Percentiles rank a stretch among this genome's conserved stretches.
phyloP scores from a whole-genome alignment of 345 rosid species.

The Gossypium raimondii region DNA sequence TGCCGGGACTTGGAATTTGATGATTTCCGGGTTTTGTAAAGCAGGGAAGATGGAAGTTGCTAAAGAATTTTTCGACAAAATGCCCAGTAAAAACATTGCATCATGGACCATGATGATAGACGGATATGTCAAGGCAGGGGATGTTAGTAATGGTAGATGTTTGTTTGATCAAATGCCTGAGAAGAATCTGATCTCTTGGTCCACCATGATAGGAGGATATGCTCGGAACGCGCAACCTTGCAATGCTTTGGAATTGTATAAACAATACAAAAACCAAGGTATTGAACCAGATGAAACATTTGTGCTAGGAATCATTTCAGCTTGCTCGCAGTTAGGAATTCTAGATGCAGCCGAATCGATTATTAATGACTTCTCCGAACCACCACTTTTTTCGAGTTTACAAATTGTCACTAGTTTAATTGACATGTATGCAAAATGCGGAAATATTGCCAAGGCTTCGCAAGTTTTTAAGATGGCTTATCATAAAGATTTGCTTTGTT shows the following conservation, averaged over 20 bases:
- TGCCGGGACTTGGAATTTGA: constrained; percentile 25
- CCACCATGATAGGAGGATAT: constrained; percentile 31
- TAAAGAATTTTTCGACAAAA: constrained; percentile 20
- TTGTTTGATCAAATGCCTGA: constrained; percentile 33
- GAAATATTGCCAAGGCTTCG: constrained; percentile 20
- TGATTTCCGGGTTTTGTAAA: constrained; percentile 31
- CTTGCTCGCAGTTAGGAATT: constrained; percentile 29
- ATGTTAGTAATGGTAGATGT: constrained; percentile 21
- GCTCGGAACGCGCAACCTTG: constrained; percentile 30
- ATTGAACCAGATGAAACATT: constrained; percentile 28
- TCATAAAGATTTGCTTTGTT: constrained; percentile 29
- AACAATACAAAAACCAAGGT: constrained; percentile 19
- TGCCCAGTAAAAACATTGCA: constrained; percentile 25
- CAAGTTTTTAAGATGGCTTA: constrained; percentile 22
- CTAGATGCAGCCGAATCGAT: constrained; percentile 17
- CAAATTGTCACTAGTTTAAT: constrained; percentile 23
- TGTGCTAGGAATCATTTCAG: constrained; percentile 31
- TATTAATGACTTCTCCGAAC: constrained; percentile 7
- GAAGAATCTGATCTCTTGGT: constrained; percentile 31
- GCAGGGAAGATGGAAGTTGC: constrained; percentile 26
- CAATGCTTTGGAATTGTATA: constrained; percentile 30
- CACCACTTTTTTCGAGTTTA: not conserved
- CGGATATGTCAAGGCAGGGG: constrained; percentile 31
- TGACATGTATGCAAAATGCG: constrained; percentile 30
- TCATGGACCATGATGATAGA: constrained; percentile 36